Evolutionary conservation across 768 basidiomycete species (phyloP), one percentile per base, ranked within the genome.

Genomic region (Sarcodon aspratus): DNA sequence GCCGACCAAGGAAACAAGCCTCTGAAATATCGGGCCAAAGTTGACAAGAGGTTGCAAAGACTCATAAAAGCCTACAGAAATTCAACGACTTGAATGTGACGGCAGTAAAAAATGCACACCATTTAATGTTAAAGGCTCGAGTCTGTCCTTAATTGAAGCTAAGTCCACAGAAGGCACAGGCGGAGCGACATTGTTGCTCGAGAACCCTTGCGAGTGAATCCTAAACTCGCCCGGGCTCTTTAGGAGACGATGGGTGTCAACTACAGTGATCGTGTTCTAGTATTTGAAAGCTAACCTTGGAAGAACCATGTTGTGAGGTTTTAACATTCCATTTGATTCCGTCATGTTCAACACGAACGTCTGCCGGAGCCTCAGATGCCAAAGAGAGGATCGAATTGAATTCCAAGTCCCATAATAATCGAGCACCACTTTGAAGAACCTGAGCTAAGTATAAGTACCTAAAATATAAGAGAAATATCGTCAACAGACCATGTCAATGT

Each of bases 391-490:
- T 55, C 1, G 59, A 50, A 36, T 44, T 48, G 33, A 65, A 59
- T n/a, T 61, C 52, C 27, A 63, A 57, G 45, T 65, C 52, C 52
- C 51, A 57, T 3, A 54, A 53, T 50, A 40, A 55, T 52, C 42
- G 44, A 2, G 60, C 62, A 8, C 69, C 68, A 44, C 62, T 64
- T 46, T 69, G 66, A 10, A 70, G 49, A 1, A 63, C 66, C 69
- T 69, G 27, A 34, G 47, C 51, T 48, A 33, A 15, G 12, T 36
- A 46, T 44, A 11, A 52, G 33, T 45, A 15, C 45, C 35, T 36
- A 21, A 9, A 27, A 18, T 36, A 18, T n/a, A 21, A 12, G 9
- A 42, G 45, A n/a, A 10, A 11, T 11, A 33, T 13, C 35, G 9
- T 33, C 13, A 9, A 49, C 58, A 3, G 49, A 69, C 69, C 66